These are phyloP conservation scores for Aspergillus haitiensis DNA, from an alignment of 495 filamentous ascomycete species.

Conservation along the genomic window DNA sequence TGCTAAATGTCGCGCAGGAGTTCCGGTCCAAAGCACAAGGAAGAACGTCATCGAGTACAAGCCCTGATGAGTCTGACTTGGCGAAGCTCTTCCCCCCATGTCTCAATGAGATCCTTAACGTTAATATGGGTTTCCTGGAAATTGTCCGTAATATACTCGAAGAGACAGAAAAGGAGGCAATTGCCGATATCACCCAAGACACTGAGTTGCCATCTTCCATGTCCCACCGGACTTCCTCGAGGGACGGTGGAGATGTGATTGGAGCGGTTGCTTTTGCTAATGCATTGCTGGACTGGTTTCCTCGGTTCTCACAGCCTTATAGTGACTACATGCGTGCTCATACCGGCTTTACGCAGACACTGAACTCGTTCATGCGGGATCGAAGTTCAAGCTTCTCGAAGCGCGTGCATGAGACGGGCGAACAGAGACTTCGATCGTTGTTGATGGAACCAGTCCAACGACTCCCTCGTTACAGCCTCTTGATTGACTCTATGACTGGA, in stretches of 20 bases:
- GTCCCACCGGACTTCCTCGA: conserved; percentile 35
- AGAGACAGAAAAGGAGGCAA: conserved; percentile 77
- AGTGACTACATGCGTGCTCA: conserved; percentile 87
- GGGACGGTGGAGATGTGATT: conserved; percentile 63
- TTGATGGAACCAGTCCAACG: conserved; percentile 96
- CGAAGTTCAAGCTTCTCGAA: conserved; percentile 75
- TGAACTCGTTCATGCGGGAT: conserved; percentile 71
- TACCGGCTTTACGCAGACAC: conserved; percentile 74
- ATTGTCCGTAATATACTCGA: conserved; percentile 75
- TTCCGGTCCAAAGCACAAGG: conserved; percentile 66
- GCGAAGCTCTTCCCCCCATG: conserved; percentile 78
- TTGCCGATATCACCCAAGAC: conserved; percentile 60
- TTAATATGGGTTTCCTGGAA: conserved; percentile 76
- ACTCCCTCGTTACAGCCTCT: conserved; percentile 88
- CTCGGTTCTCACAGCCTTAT: conserved; percentile 84
- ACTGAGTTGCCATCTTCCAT: conserved; percentile 47
- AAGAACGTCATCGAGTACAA: conserved; percentile 59
- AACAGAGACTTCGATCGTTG: conserved; percentile 87
- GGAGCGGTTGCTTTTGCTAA: conserved; percentile 74
- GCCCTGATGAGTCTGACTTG: conserved; percentile 69
- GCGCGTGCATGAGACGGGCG: conserved; percentile 77
- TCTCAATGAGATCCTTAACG: conserved; percentile 70
- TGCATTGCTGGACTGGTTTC: conserved; percentile 82
- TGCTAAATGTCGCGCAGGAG: conserved; percentile 71
- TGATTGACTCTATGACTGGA: conserved; percentile 91